Base-by-base conservation (phyloP, 2,329 filamentous ascomycete genomes). In the Podosphaera leucotricha region DNA sequence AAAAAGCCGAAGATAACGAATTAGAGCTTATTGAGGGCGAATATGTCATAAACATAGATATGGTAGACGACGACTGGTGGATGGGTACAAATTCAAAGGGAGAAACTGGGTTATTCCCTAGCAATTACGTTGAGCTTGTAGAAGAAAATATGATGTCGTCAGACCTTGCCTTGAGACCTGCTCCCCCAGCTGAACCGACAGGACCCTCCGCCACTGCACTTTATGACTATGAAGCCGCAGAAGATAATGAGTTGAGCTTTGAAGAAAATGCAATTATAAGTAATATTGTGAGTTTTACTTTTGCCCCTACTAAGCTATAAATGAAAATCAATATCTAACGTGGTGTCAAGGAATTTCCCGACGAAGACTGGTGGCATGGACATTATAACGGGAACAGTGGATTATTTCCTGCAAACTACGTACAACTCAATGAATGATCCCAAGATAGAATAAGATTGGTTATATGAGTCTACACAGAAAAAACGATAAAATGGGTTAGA, bases 11-110 rank as follows among this genome's bases (percentile, higher is more conserved):
- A 61, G 86, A 93, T 52, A 98, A 98, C 56, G 90, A 98, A 63
- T 73, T 98, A 46, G 85, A 93, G 51, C 70, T 98, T 16, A 69
- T 72, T 21, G 90, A 98, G 62, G 86, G 86, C 49, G 82, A 94
- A 55, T 73, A 77, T 50, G 79, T 98, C 33, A 85, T 72, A 20
- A 79, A 93, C 58, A 93, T 98, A 55, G 84, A 95, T 49, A 92
- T 92, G 81, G 84, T 98, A 2, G 90, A 95, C 54, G 80, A 92
- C 43, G 87, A 98, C 59, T 98, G 90, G 90, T 98, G 90, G 90
- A 80, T 93, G 72, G 90, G 92, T 38, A 82, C 80, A 52, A 98
- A 95, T 64, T 65, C 70, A 19, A 69, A 67, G 48, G 90, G 90
- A 53, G 84, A 94, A 61, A 77, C 69, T 46, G 90, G 90, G 41